Conservation (phyloP, 1,284 basidiomycete species). For the Garcileccinum viscosum region DNA sequence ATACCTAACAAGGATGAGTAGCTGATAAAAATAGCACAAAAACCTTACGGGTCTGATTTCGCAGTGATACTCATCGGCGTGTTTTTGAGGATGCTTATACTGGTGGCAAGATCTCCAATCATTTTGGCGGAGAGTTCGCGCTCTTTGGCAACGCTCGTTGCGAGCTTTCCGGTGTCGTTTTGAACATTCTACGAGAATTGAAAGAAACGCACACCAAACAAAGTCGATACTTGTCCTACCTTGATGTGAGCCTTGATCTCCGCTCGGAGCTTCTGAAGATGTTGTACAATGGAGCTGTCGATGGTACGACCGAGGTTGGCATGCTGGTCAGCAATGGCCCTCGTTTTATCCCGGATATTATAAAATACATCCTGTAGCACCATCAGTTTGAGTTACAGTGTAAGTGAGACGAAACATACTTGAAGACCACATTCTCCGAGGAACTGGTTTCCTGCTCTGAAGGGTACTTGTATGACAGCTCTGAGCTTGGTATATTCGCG, state of each 20-base stretch:
- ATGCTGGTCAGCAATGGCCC: constrained; percentile 94
- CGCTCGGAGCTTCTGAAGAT: constrained; percentile 90
- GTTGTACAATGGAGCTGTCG: constrained; percentile 97
- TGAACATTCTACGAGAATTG: constrained; percentile 80
- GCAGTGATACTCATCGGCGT: constrained; percentile 88
- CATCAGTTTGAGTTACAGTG: not conserved
- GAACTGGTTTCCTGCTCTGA: constrained; percentile 94
- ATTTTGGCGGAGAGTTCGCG: constrained; percentile 88
- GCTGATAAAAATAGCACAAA: not conserved
- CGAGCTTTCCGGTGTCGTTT: constrained; percentile 96
- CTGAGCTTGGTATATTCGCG: constrained; percentile 94
- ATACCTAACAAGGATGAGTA: constrained; percentile 46
- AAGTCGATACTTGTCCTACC: constrained; percentile 52
- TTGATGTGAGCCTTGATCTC: constrained; percentile 99
- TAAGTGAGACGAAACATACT: constrained; percentile 43
- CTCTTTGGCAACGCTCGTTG: constrained; percentile 92
- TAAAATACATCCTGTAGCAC: constrained; percentile 86
- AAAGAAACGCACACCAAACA: not conserved
- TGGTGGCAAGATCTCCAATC: constrained; percentile 88
- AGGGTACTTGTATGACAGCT: constrained; percentile 98
- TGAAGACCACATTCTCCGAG: constrained; percentile 91
- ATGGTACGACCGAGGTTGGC: constrained; percentile 96
- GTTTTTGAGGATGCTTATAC: constrained; percentile 93
- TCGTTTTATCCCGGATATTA: constrained; percentile 92
- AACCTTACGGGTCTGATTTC: constrained; percentile 87